Base-by-base conservation (phyloP, 306 rosid genomes). In the Sphenostylis stenocarpa region DNA sequence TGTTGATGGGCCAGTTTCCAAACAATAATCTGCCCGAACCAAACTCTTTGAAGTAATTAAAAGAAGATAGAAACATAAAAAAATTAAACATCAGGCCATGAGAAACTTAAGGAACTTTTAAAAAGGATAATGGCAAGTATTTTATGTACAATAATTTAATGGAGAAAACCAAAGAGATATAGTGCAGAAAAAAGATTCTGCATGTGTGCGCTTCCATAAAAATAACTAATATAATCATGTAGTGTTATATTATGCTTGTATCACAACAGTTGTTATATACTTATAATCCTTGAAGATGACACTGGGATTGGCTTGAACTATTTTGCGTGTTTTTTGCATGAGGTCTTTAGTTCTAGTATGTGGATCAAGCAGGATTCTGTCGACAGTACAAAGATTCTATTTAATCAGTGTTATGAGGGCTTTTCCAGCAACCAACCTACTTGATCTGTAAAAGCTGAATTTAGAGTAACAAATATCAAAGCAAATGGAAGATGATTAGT, bases 11-110 rank as follows among this genome's bases (percentile, higher is more conserved):
- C 88, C 70, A 95, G 91, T 87, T 89, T 86, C 97, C 99, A 92
- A 72, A 95, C 93, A 83, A 92, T 84, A 70, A 95, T 90, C 99
- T 92, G 89, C 70, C 74, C 78, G 61, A 78, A 79, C 76, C 68
- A 79, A 85, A 76, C 49, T 68, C 67, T 73, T 65, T 36, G 58
- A 73, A 68, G 67, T 67, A 77, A 56, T 73, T 55, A 69, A 73
- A 73, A 65, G 71, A 69, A 70, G 64, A 52, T 44, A 24, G 55
- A 34, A 63, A 73, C n/a, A 47, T 49, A 43, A 26, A 65, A 41
- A 64, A 53, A 57, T 39, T 28, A 38, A 79, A 79, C 68, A 67
- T 23, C 64, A 78, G 29, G 33, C 49, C 62, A 60, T 17, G 29
- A 4, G 20, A 33, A 33, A 53, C 26, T 1, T 68, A 47, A 6